A percentile compares a stretch with the other conserved stretches of the same genome.
Conservation (phyloP, 345 rosid genomes). For the Raphanus raphanistrum region DNA sequence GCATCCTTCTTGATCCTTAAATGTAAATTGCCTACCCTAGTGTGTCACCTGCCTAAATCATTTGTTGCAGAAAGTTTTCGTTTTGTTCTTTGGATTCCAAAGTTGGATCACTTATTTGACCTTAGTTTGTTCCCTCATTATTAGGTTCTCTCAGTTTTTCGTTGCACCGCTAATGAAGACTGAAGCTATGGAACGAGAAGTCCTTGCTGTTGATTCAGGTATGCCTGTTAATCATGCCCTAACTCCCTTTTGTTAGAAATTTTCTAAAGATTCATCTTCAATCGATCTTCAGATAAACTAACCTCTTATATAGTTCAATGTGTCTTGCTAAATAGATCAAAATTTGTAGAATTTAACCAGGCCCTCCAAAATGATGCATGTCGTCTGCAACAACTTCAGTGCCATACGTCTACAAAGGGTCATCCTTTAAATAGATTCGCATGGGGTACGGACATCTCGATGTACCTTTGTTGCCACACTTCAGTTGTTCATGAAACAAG, state of each 20-base stretch:
- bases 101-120: slow-evolving; percentile 17
- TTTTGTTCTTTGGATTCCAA: not conserved
- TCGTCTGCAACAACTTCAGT: slow-evolving; percentile 94
- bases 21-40: not conserved
- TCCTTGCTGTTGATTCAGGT: slow-evolving; percentile 99
- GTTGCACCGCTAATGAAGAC: slow-evolving; percentile 90
- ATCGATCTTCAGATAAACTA: slow-evolving; percentile 2
- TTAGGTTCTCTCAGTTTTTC: slow-evolving; percentile 97
- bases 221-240: slow-evolving; percentile 14
- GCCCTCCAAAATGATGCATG: slow-evolving; percentile 86
- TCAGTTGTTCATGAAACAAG: slow-evolving; percentile 20
- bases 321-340: slow-evolving; percentile 19
- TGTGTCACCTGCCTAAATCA: slow-evolving; percentile 3
- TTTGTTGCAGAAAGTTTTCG: not conserved
- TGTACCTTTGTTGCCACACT: slow-evolving; percentile 25
- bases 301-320: slow-evolving; percentile 1
- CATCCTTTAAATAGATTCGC: slow-evolving; percentile 78
- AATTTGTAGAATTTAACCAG: slow-evolving; percentile 81
- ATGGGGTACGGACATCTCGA: slow-evolving; percentile 71
- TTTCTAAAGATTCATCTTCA: not conserved
- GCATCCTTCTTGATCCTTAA: not conserved
- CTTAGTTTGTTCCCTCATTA: slow-evolving; percentile 28
- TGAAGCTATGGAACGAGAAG: slow-evolving; percentile 97
- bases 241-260: slow-evolving; percentile 6
- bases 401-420: slow-evolving; percentile 68